A percentile compares a stretch with the other conserved stretches of the same genome.
Evolutionary conservation across 2,329 filamentous ascomycete genomes (phyloP).

Genomic region (Dothideomycetidae sp.): DNA sequence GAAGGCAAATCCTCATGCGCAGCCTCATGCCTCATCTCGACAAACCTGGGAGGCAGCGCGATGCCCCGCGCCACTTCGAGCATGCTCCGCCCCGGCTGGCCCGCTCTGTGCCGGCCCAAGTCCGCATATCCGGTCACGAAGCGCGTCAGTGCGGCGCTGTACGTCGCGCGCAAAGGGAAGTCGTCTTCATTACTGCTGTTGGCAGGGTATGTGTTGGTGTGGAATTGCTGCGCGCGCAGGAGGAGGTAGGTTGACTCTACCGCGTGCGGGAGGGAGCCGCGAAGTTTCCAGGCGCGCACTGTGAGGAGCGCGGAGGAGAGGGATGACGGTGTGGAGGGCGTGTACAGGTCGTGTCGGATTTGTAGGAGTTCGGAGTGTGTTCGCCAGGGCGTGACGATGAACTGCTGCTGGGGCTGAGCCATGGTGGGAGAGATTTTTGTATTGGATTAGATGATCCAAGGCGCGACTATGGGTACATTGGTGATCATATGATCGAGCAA

Average conservation of each 20-base stretch:
- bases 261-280: constrained; percentile 62
- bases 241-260: constrained; percentile 66
- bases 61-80: constrained; percentile 55
- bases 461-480: no score
- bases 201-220: constrained; percentile 49
- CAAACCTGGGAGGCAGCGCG: constrained; percentile 61
- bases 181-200: constrained; percentile 31
- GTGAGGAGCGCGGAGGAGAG: constrained; percentile 9
- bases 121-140: constrained; percentile 74
- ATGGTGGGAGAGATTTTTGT: background rate
- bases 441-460: no score
- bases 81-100: constrained; percentile 46
- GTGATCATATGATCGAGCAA: no score
- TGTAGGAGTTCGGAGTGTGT: constrained; percentile 48
- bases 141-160: constrained; percentile 52
- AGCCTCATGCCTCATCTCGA: constrained; percentile 78
- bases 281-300: constrained; percentile 46
- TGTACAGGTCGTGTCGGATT: constrained; percentile 53
- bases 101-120: constrained; percentile 49
- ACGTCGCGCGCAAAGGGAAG: constrained; percentile 43
- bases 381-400: constrained; percentile 62
- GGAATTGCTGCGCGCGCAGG: constrained; percentile 52
- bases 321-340: constrained; percentile 22
- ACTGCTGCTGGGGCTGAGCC: constrained; percentile 25
- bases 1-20: constrained; percentile 80